Evolutionary conservation across 169 alveolate genomes (phyloP), one percentile per base, ranked within the genome.

Genomic region (Plasmodium chabaudi): DNA sequence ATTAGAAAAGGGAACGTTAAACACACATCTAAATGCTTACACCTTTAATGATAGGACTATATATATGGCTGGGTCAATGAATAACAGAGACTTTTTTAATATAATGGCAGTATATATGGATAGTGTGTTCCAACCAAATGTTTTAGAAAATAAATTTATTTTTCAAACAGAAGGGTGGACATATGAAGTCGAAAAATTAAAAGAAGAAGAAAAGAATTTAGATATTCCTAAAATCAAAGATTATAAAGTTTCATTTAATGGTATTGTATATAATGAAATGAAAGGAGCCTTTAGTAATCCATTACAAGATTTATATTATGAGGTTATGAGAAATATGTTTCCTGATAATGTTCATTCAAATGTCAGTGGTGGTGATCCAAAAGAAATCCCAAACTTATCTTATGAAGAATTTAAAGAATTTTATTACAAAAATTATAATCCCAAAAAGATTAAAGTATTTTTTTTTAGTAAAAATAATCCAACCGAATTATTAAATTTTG

Each of bases 161-260:
- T 92, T 96, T 56, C 87, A 86, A 42, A 97, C 95, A 57, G 98
- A 96, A 74, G 97, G 97, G 1, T 96, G 98, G 97, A 95, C 95
- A 44, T 94, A 91, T 87, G 92, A 87, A 71, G 94, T 94, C 5
- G 84, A 89, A 42, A 75, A 86, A 61, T 63, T 87, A 23, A 87
- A 68, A 21, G 91, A 87, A 6, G 87, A 68, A 15, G 92, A 63
- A 42, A 51, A 21, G 10, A 68, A 73, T 51, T 34, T 21, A 15
- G 88, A 53, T 19, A 49, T 56, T 57, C 86, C 86, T 5, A 70
- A 88, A 59, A 92, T 84, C 19, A 93, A 93, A 61, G 94, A 91
- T 64, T 92, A 92, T 55, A 87, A 92, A 27, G 88, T 88, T 15
- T 87, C 94, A 9, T 92, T 63, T 74, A 88, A 93, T 49, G 96